Base-by-base conservation (phyloP, 2,329 filamentous ascomycete genomes). In the Cladosporium sp. region DNA sequence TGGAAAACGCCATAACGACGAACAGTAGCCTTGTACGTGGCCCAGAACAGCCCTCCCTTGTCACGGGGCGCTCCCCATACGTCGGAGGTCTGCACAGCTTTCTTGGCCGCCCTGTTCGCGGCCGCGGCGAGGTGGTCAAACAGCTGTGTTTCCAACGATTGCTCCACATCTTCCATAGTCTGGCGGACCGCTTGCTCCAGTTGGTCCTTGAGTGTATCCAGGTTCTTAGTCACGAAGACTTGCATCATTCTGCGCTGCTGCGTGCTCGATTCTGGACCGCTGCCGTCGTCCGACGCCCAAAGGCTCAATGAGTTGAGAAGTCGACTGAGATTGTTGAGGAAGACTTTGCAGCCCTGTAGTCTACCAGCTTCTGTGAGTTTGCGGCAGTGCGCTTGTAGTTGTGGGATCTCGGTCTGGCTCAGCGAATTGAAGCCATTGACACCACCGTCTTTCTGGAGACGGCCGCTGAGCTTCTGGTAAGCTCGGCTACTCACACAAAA, bases 401-500 rank as follows among this genome's bases (percentile, higher is more conserved):
- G 79, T 1, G 86, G 86, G 2, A 89, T 80, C 70, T 75, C 86
- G 0, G 88, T 90, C 65, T 89, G 82, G 2, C 85, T 79, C 0
- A 77, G 48, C 3, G 77, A 74, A 1, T 75, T 73, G 71, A 89
- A 90, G 0, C 87, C 86, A 14, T 80, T 75, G 1, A 86, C 79
- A 13, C 76, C 69, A 1, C 78, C 76, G 62, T 90, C 87, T 51
- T 84, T 83, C 61, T 78, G 73, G 10, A 89, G 71, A 3, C 84
- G 80, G 1, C 84, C 85, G 46, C 79, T 78, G n/a, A 90, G 75
- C 69, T 87, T 86, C 69, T 90, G 87, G 63, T 88, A 90, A 0
- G 84, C 87, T 53, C 84, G 79, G 56, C 84, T 85, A 65, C 85
- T 88, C 18, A 90, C 85, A 67, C 87, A 90, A 70, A 89, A 91